A percentile compares a stretch with the other conserved stretches of the same genome.
Evolutionary conservation across 2,329 filamentous ascomycete species (phyloP).

Genomic region (Pyrenophora graminea): DNA sequence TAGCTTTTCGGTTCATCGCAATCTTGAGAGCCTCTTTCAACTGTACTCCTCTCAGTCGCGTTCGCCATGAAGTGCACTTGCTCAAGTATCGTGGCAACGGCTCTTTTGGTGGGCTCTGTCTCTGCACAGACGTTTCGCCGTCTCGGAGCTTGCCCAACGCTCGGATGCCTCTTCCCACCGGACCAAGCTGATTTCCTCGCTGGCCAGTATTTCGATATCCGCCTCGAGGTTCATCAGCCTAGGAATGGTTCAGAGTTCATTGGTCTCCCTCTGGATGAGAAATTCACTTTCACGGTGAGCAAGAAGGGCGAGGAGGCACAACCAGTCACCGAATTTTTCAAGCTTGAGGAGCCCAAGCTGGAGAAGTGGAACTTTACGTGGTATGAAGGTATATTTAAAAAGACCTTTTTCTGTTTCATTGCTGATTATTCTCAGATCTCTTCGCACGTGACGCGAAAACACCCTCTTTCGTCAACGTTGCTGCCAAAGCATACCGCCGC

Average conservation of each 20-base stretch:
- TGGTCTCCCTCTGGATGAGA: conserved; percentile 69
- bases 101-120: conserved; percentile 33
- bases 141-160: conserved; percentile 59
- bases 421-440: conserved; percentile 56
- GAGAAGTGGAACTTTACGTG: conserved; percentile 85
- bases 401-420: too few species aligned
- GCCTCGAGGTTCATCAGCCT: conserved; percentile 80
- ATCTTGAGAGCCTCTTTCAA: conserved; percentile 20
- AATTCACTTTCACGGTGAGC: conserved; percentile 74
- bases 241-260: conserved; percentile 82
- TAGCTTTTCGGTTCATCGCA: conserved; percentile 24
- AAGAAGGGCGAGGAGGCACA: conserved; percentile 63
- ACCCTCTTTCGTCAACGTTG: conserved; percentile 76
- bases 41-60: conserved; percentile 16
- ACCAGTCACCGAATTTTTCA: conserved; percentile 69
- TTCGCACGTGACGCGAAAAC: conserved; percentile 74
- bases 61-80: conserved; percentile 39
- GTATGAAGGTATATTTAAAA: conserved; percentile 65
- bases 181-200: conserved; percentile 78
- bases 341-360: conserved; percentile 69
- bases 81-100: conserved; percentile 34
- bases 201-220: conserved; percentile 82
- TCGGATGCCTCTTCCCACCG: conserved; percentile 62
- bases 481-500: conserved; percentile 76
- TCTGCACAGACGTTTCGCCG: conserved; percentile 60